phyloP scores from a whole-genome alignment of 805 yeast genomes.

The Yarrowia yakushimensis region DNA sequence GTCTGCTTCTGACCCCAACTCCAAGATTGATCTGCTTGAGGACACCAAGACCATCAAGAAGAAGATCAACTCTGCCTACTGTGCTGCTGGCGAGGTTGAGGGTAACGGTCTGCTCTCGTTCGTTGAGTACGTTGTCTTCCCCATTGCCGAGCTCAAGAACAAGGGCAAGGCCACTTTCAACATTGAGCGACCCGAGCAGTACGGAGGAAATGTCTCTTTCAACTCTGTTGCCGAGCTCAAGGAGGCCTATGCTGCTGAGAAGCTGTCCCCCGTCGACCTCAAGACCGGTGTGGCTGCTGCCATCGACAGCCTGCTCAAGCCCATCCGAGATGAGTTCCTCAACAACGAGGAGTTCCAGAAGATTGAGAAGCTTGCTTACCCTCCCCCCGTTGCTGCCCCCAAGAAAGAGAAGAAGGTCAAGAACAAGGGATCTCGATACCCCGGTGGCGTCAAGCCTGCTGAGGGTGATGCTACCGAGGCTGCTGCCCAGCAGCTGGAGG shows the following conservation, averaged over 20 bases:
- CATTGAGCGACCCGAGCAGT: constrained; percentile 91
- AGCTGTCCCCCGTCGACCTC: constrained; percentile 87
- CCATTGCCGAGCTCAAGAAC: constrained; percentile 71
- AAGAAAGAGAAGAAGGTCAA: constrained; percentile 70
- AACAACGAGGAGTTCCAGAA: constrained; percentile 68
- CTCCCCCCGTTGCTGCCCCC: constrained; percentile 59
- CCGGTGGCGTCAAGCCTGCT: constrained; percentile 51
- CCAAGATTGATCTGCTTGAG: constrained; percentile 90
- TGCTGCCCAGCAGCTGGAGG: constrained; percentile 13
- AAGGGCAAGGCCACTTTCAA: constrained; percentile 57
- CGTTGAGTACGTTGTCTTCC: constrained; percentile 76
- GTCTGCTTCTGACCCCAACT: constrained; percentile 98
- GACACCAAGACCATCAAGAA: constrained; percentile 83
- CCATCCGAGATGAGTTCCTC: constrained; percentile 69
- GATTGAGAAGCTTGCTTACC: constrained; percentile 77
- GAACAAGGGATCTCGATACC: constrained; percentile 86
- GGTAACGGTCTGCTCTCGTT: constrained; percentile 90
- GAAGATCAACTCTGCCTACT: constrained; percentile 88
- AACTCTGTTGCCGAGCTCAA: constrained; percentile 63
- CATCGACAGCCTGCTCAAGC: constrained; percentile 74
- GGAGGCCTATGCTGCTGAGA: constrained; percentile 65
- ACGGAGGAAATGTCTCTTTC: constrained; percentile 88
- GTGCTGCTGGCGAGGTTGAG: constrained; percentile 90
- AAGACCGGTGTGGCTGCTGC: constrained; percentile 88
- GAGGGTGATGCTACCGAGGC: constrained; percentile 18